Percentiles rank a stretch among this genome's conserved stretches.
phyloP scores from a whole-genome alignment of 148 eudicot species.

The Oxyria digyna region DNA sequence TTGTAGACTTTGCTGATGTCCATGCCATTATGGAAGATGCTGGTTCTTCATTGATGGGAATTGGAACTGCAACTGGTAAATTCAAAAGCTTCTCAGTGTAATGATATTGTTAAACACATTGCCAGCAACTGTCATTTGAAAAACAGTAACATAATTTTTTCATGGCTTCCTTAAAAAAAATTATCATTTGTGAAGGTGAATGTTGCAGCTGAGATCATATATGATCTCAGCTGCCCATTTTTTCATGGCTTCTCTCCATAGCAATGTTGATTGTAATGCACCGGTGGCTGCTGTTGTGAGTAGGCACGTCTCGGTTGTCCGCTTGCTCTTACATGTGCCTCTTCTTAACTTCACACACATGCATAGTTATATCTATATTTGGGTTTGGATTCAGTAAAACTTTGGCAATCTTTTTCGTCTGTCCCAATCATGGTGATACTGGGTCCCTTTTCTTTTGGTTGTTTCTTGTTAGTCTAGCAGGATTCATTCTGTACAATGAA shows the following conservation, averaged over 20 bases:
- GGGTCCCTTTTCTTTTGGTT: not conserved
- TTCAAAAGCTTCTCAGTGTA: not conserved
- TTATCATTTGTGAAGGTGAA: constrained; percentile 48
- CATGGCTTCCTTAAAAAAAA: not conserved
- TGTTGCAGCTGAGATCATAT: constrained; percentile 97
- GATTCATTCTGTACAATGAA: not conserved
- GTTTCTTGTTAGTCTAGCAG: not conserved
- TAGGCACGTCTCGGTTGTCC: constrained; percentile 64
- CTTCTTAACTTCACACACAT: not conserved
- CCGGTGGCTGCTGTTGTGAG: constrained; percentile 84
- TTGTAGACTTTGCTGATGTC: constrained; percentile 99
- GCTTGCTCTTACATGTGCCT: constrained; percentile 56
- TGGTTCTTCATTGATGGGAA: constrained; percentile 96
- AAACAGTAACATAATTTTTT: not conserved
- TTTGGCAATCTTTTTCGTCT: not conserved
- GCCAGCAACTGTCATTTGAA: not conserved
- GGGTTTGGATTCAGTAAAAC: too few relatives aligned
- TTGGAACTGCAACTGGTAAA: constrained; percentile 97
- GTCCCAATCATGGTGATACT: not conserved
- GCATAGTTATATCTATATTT: not conserved
- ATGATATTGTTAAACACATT: not conserved
- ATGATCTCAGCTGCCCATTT: too few relatives aligned
- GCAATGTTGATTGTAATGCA: constrained; percentile 55
- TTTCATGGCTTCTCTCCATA: constrained; percentile 67
- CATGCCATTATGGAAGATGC: constrained; percentile 98